Evolutionary conservation across 345 rosid species (phyloP).

Genomic region (Noccaea caerulescens): DNA sequence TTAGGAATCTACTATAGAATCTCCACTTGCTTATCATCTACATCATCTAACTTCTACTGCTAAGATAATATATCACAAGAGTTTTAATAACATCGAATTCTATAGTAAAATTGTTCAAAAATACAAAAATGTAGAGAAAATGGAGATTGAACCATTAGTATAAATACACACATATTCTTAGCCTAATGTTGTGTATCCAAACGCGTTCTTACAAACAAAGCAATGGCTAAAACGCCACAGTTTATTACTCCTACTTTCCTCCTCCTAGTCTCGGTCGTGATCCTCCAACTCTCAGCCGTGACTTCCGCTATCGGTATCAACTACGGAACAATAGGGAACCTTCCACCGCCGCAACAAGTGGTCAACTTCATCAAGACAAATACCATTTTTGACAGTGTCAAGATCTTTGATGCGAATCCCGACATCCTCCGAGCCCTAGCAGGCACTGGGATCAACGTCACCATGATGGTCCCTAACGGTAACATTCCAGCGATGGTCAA

Average conservation of each 20-base stretch:
- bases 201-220: neutral
- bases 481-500: conserved; percentile 51
- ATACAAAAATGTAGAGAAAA: neutral
- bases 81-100: neutral
- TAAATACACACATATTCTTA: conserved; percentile 6
- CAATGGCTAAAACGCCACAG: conserved; percentile 5
- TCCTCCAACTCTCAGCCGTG: conserved; percentile 50
- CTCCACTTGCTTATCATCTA: neutral
- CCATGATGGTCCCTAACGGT: conserved; percentile 54
- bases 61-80: neutral
- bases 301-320: conserved; percentile 61
- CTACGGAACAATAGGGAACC: conserved; percentile 72
- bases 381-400: conserved; percentile 60
- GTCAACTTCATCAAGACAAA: conserved; percentile 62
- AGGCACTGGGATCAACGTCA: conserved; percentile 50
- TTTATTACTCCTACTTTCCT: conserved; percentile 14
- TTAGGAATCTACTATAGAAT: neutral
- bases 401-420: conserved; percentile 65
- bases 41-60: neutral
- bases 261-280: conserved; percentile 36
- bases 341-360: conserved; percentile 63
- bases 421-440: conserved; percentile 65
- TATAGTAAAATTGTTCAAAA: neutral
- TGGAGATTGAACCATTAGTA: conserved; percentile 3
- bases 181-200: conserved; percentile 6